Conservation (phyloP, 2,329 filamentous ascomycete genomes). For the Trichoderma gracile region DNA sequence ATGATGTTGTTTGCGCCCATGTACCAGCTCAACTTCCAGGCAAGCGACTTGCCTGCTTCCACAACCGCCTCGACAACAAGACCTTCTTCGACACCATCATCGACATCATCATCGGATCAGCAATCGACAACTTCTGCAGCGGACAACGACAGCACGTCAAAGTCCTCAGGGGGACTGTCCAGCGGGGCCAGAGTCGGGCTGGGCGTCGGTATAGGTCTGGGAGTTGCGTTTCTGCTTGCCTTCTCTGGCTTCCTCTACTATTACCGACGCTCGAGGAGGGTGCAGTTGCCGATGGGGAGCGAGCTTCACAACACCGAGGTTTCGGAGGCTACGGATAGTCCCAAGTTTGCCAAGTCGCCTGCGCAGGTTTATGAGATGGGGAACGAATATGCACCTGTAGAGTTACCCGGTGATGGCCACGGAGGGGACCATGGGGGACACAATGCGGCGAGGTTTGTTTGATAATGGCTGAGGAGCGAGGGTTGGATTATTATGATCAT, state of each 20-base stretch:
- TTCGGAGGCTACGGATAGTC: background rate
- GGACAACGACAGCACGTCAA: background rate
- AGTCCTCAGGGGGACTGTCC: conserved; percentile 20
- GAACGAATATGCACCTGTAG: background rate
- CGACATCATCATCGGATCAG: background rate
- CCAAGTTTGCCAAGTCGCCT: background rate
- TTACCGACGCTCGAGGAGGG: conserved; percentile 9
- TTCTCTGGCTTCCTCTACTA: conserved; percentile 19
- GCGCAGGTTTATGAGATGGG: conserved; percentile 17
- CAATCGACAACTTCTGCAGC: conserved; percentile 1
- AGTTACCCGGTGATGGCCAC: background rate
- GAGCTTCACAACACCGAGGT: background rate
- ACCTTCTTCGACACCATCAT: background rate
- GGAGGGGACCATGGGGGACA: background rate
- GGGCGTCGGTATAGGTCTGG: conserved; percentile 24
- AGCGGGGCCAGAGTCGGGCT: conserved; percentile 29
- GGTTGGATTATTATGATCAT: too few species aligned
- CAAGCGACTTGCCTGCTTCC: conserved; percentile 31
- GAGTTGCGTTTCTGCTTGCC: conserved; percentile 24
- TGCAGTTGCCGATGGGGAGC: background rate
- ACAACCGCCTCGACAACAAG: background rate
- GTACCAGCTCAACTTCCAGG: conserved; percentile 36
- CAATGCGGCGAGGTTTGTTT: background rate
- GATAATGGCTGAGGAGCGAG: background rate
- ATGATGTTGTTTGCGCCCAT: conserved; percentile 34